phyloP scores from a whole-genome alignment of 495 filamentous ascomycete genomes.

The Parathielavia hyrcaniae region DNA sequence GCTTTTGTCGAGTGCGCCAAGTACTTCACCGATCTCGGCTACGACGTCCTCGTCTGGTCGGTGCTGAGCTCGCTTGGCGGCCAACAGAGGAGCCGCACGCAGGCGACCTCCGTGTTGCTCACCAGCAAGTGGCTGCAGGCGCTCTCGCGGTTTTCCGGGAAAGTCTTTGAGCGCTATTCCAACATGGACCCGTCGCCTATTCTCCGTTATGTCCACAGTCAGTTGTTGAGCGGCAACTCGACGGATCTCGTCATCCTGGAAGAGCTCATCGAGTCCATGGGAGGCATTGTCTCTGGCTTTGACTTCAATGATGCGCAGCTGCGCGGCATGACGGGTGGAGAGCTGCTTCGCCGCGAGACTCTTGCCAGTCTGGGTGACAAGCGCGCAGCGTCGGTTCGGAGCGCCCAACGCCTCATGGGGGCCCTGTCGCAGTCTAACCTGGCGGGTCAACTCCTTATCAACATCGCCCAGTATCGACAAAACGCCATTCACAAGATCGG shows the following conservation, averaged over 20 bases:
- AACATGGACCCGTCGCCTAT: conserved; percentile 81
- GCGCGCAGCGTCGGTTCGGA: conserved; percentile 55
- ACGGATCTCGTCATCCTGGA: conserved; percentile 84
- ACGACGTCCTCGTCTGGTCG: conserved; percentile 86
- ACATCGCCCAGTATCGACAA: conserved; percentile 83
- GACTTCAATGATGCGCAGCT: conserved; percentile 84
- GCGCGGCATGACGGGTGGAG: conserved; percentile 78
- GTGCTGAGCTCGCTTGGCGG: conserved; percentile 74
- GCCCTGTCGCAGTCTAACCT: conserved; percentile 65
- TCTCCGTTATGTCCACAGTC: conserved; percentile 79
- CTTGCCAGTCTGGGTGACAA: conserved; percentile 71
- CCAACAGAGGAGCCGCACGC: conserved; percentile 67
- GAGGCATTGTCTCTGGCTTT: conserved; percentile 76
- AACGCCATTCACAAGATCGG: conserved; percentile 66
- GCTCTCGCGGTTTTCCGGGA: conserved; percentile 75
- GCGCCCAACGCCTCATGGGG: conserved; percentile 70
- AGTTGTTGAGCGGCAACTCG: conserved; percentile 71
- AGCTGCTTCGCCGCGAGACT: conserved; percentile 68
- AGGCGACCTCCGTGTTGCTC: conserved; percentile 70
- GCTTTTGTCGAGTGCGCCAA: conserved; percentile 86
- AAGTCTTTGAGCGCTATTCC: conserved; percentile 72
- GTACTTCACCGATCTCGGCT: conserved; percentile 86
- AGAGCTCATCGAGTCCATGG: conserved; percentile 84
- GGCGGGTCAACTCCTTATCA: conserved; percentile 71
- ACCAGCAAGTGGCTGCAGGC: conserved; percentile 87